Percentiles rank a stretch among this genome's conserved stretches.
Conservation (phyloP, 75 land plant genomes). For the Pinus taeda region DNA sequence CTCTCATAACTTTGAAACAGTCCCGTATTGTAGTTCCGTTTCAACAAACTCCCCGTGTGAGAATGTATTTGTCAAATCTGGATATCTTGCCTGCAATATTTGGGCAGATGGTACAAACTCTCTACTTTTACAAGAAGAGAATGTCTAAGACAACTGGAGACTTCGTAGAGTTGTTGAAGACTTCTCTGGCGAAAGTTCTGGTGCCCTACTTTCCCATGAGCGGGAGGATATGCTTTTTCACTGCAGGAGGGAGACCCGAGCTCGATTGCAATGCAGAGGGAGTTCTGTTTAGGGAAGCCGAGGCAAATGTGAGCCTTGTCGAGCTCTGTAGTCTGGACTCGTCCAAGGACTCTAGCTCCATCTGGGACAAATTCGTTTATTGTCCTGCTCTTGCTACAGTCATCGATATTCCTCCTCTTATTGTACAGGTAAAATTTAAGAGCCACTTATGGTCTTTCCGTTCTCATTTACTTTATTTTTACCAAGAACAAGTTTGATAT, state of each 20-base stretch:
- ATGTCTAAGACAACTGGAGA: background rate
- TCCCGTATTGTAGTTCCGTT: background rate
- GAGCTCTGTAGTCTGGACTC: conserved; percentile 13
- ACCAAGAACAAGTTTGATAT: too few relatives aligned
- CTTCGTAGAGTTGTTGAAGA: background rate
- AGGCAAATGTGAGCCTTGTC: conserved; percentile 17
- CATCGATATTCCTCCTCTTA: background rate
- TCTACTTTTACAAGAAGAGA: background rate
- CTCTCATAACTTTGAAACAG: too few relatives aligned
- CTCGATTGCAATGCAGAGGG: conserved; percentile 16
- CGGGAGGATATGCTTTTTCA: background rate
- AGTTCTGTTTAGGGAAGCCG: conserved; percentile 14
- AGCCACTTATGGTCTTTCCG: too few relatives aligned
- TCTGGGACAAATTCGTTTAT: background rate
- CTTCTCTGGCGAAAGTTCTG: background rate
- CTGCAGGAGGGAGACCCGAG: background rate
- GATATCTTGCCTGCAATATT: background rate
- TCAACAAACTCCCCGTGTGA: background rate
- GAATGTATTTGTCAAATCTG: background rate
- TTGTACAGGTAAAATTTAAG: background rate
- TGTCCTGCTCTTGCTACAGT: background rate
- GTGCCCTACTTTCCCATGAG: conserved; percentile 10
- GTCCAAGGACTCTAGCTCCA: background rate
- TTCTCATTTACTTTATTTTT: too few relatives aligned
- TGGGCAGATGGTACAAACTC: background rate